Evolutionary conservation across 345 rosid genomes (phyloP), one percentile per base, ranked within the genome.

Genomic region (Gossypium rotundifolium): DNA sequence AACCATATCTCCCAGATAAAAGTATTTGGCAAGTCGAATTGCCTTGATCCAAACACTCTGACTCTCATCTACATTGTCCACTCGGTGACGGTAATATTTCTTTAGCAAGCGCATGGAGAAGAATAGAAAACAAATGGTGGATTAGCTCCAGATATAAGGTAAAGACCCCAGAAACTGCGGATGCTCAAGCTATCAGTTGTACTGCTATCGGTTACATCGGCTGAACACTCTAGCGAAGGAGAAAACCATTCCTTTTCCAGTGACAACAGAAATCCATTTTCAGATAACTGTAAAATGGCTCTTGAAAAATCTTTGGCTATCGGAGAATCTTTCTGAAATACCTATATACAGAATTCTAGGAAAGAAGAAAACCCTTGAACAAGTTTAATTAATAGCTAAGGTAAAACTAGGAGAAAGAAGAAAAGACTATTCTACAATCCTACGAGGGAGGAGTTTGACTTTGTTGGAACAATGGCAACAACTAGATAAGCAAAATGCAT

Each of bases 111-210:
- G 55, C 20, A 76, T 0, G 2, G 81, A 71, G 58, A 70, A 76
- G 25, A 80, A 12, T 22, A 89, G 71, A 29, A 79, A 74, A 77
- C 89, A 85, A 42, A 79, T 38, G 0, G 82, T 68, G 53, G 93
- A 87, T 45, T 76, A 10, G 63, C 79, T 18, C 79, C 81, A 45
- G 83, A 78, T 62, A 78, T 6, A 23, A 79, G 40, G 58, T 65
- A 85, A 60, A 89, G 84, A 63, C 79, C 85, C 88, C 83, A 84
- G 81, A 89, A 89, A 69, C 82, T 81, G 18, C n/a, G 33, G 29
- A 87, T 74, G 54, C 75, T 78, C 72, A 89, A 75, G 62, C 78
- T 83, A 61, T 73, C 74, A 9, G 81, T 53, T 55, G 22, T 13
- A 13, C 46, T 27, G 9, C 7, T 11, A 9, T 76, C 72, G 14